phyloP scores from a whole-genome alignment of 164 flowering plant genomes.

The Hamamelis virginiana region DNA sequence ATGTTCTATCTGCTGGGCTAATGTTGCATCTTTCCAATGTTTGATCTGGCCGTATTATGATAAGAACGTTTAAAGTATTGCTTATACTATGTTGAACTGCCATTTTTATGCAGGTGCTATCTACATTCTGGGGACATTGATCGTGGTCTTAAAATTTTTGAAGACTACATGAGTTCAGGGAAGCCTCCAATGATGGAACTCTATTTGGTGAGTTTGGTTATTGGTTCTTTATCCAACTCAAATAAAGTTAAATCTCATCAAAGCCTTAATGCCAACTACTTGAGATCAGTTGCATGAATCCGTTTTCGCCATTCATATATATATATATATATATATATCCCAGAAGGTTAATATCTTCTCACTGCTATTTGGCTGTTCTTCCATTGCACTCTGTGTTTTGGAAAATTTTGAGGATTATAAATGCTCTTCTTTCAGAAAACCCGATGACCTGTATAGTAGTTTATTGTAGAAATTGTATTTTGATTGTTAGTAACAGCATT shows the following conservation, averaged over 20 bases:
- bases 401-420: not conserved
- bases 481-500: not conserved
- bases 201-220: conserved; percentile 54
- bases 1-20: not conserved
- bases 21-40: not conserved
- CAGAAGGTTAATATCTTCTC: not conserved
- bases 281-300: too few relatives aligned
- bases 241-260: too few relatives aligned
- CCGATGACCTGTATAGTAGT: not conserved
- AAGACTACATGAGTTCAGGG: conserved; percentile 61
- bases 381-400: not conserved
- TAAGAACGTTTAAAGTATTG: not conserved
- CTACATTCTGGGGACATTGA: conserved; percentile 74
- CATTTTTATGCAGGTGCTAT: conserved; percentile 60
- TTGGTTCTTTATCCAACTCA: not conserved
- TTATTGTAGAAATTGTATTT: not conserved
- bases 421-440: not conserved
- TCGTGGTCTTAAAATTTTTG: conserved; percentile 62
- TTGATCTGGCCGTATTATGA: not conserved
- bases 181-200: conserved; percentile 58
- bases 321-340: too few relatives aligned
- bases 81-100: not conserved
- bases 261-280: too few relatives aligned
- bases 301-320: too few relatives aligned
- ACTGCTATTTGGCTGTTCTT: not conserved